phyloP scores from a whole-genome alignment of 2,329 filamentous ascomycete species.

The Stagonosporopsis cucurbitacearum region DNA sequence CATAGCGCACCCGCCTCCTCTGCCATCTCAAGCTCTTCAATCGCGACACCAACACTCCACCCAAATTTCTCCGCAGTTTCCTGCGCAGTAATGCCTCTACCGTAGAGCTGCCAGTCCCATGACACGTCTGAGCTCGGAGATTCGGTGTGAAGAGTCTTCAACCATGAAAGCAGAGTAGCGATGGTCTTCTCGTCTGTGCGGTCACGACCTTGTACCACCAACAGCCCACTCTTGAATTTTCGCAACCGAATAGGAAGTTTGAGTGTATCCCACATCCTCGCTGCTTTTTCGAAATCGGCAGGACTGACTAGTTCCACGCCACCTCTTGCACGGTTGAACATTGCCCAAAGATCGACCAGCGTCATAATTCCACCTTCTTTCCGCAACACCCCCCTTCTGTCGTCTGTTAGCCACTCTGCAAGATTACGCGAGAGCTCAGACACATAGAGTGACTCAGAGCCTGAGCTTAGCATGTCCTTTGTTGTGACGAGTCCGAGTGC shows the following conservation, averaged over 20 bases:
- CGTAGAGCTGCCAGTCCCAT: constrained; percentile 81
- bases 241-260: constrained; percentile 85
- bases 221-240: constrained; percentile 89
- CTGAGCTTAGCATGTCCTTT: constrained; percentile 87
- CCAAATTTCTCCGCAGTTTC: constrained; percentile 89
- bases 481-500: constrained; percentile 91
- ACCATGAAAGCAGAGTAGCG: constrained; percentile 75
- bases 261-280: constrained; percentile 84
- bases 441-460: constrained; percentile 83
- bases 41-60: constrained; percentile 96
- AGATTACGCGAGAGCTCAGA: constrained; percentile 60
- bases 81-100: constrained; percentile 85
- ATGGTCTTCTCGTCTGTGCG: constrained; percentile 91
- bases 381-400: constrained; percentile 44
- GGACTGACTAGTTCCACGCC: constrained; percentile 95
- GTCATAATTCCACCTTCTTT: constrained; percentile 51
- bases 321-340: constrained; percentile 91
- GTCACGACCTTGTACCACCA: constrained; percentile 88
- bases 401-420: constrained; percentile 50
- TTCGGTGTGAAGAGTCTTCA: constrained; percentile 72
- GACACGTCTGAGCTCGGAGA: constrained; percentile 68
- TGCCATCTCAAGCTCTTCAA: constrained; percentile 95
- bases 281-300: constrained; percentile 88
- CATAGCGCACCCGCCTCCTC: constrained; percentile 88
- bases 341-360: constrained; percentile 53